Evolutionary conservation across 2,329 filamentous ascomycete species (phyloP).

Genomic region (Alternaria solani): DNA sequence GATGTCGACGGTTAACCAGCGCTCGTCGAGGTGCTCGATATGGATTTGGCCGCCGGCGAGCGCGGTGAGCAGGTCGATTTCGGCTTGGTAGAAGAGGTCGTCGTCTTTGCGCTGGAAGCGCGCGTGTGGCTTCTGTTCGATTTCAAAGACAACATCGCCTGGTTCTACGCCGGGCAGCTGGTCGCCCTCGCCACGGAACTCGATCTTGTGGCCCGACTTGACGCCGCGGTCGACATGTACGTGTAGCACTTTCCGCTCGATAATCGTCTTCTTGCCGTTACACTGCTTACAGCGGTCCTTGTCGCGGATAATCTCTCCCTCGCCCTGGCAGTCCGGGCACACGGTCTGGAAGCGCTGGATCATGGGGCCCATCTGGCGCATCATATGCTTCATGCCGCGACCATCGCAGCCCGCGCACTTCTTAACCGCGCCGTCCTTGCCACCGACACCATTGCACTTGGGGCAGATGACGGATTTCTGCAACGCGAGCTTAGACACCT

Average conservation of each 20-base stretch:
- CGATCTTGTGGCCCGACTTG: constrained; percentile 91
- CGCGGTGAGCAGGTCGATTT: constrained; percentile 95
- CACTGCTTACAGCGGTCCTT: constrained; percentile 98
- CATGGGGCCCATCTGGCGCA: constrained; percentile 99
- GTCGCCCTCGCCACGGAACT: constrained; percentile 96
- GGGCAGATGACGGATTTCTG: constrained; percentile 98
- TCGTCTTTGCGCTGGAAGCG: constrained; percentile 97
- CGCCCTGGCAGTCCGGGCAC: constrained; percentile 96
- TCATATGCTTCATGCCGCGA: constrained; percentile 99
- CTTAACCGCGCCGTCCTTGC: constrained; percentile 97
- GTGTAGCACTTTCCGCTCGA: constrained; percentile 97
- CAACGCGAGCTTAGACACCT: constrained; percentile 94
- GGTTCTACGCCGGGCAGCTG: constrained; percentile 92
- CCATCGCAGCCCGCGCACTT: constrained; percentile 91
- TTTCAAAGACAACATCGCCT: constrained; percentile 97
- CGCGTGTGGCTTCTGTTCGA: constrained; percentile 97
- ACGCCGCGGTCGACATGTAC: constrained; percentile 97
- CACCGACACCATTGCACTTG: constrained; percentile 91
- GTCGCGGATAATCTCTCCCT: constrained; percentile 95
- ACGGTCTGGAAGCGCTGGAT: constrained; percentile 99
- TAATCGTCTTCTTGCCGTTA: constrained; percentile 95
- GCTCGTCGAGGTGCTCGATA: constrained; percentile 95
- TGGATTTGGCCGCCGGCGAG: constrained; percentile 89
- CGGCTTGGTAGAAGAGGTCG: constrained; percentile 91
- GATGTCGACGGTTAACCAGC: constrained; percentile 94